Base-by-base conservation (phyloP, 225 moss, liverwort and hornwort genomes). In the Straminergon stramineum region DNA sequence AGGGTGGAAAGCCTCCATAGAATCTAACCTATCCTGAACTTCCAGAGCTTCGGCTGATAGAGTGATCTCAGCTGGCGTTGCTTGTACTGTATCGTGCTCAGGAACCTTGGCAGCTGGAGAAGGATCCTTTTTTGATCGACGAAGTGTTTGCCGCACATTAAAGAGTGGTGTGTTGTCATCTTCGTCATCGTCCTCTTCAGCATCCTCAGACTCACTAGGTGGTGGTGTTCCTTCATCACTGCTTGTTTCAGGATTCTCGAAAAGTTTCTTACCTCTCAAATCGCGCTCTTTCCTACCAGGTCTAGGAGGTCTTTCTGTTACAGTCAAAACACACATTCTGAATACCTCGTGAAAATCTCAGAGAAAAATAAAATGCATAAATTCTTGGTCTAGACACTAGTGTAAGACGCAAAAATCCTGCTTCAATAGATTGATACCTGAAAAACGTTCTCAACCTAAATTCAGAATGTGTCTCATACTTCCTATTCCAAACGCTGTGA, bases 81-180 rank as follows among this genome's bases (percentile, higher is more conserved):
- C 88, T 89, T 91, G 92, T 67, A 89, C 86, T 45, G 60, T 76
- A 83, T 95, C 92, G 58, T 86, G 86, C 89, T 89, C 89, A 39
- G 48, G 87, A 82, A 83, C 91, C 71, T 84, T 90, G 63, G 86
- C 85, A 89, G 93, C 92, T 85, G 90, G 87, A 87, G 90, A 87
- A 76, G 88, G 87, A 52, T 68, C 90, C 88, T 71, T 88, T 71
- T 88, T 89, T 45, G 93, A 90, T 82, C 83, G 90, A 67, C 89
- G 95, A 65, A 91, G 90, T 22, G 94, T 92, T 91, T 94, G 97
- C 68, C 96, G 95, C 30, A 93, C 90, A 75, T 91, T 91, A 83
- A 93, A 94, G 77, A 96, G 94, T 84, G 97, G 96, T 80, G 97
- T 99, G 88, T 94, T 88, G 84, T 96, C 94, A 89, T 97, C 99